Percentiles rank a stretch among this genome's conserved stretches.
phyloP scores from a whole-genome alignment of 148 eudicot genomes.

The Vaccinium macrocarpon region DNA sequence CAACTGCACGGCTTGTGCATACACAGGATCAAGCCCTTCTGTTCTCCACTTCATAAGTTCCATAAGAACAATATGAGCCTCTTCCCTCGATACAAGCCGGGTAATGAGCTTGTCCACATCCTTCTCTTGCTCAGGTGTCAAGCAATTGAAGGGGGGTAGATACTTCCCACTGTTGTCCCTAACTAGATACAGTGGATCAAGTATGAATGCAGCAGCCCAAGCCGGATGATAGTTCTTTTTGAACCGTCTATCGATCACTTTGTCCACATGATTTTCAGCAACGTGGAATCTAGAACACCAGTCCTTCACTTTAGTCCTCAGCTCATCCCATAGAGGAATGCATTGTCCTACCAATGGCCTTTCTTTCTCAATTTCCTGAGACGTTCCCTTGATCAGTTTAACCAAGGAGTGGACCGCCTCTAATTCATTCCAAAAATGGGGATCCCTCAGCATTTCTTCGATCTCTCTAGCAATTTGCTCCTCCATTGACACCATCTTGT shows the following conservation, averaged over 20 bases:
- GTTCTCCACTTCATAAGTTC: conserved; percentile 97
- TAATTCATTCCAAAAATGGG: conserved; percentile 86
- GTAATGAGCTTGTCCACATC: conserved; percentile 92
- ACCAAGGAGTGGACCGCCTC: conserved; percentile 79
- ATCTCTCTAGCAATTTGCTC: conserved; percentile 66
- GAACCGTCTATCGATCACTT: conserved; percentile 60
- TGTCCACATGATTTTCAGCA: conserved; percentile 50
- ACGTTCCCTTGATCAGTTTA: conserved; percentile 59
- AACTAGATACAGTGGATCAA: conserved; percentile 76
- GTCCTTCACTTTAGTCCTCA: conserved; percentile 59
- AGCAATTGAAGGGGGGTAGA: conserved; percentile 84
- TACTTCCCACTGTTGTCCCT: conserved; percentile 79
- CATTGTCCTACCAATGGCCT: conserved; percentile 84
- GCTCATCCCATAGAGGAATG: conserved; percentile 87
- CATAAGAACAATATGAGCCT: conserved; percentile 78
- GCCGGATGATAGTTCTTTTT: conserved; percentile 89
- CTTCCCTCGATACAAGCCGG: conserved; percentile 79
- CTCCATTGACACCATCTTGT: conserved; percentile 67
- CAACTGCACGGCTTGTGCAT: conserved; percentile 93
- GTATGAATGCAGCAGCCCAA: conserved; percentile 91
- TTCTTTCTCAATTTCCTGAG: conserved; percentile 69
- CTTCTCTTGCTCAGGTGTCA: conserved; percentile 82
- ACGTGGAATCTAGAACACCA: conserved; percentile 78
- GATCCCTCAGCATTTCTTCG: conserved; percentile 72
- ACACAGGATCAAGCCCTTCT: conserved; percentile 88